Conservation (phyloP, 2,329 filamentous ascomycete genomes). For the Sporothrix brasiliensis region DNA sequence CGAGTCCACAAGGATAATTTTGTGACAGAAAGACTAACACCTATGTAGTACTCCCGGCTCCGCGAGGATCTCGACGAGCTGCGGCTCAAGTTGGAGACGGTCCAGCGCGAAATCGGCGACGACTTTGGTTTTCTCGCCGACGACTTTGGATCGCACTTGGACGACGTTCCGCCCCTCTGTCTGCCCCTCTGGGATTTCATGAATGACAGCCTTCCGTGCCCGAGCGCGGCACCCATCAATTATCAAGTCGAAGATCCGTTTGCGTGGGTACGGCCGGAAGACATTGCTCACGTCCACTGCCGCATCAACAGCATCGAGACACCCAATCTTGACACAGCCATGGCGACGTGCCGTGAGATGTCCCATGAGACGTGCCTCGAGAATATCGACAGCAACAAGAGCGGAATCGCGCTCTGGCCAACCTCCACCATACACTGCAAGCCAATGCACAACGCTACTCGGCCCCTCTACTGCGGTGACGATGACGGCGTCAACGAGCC, state of each 20-base stretch:
- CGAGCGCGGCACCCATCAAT: background rate
- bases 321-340: background rate
- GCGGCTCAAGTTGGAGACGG: background rate
- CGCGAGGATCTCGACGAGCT: background rate
- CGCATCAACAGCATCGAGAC: background rate
- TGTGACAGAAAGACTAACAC: conserved; percentile 4
- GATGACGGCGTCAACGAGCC: background rate
- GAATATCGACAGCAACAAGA: background rate
- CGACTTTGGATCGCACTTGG: background rate
- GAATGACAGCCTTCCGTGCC: background rate
- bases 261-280: background rate
- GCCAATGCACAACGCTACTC: background rate
- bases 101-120: no score
- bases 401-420: conserved; percentile 14
- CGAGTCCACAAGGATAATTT: background rate
- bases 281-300: background rate
- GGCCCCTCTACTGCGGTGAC: background rate
- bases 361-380: background rate
- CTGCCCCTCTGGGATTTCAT: background rate
- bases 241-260: conserved; percentile 8
- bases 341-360: background rate
- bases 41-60: background rate
- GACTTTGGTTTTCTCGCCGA: background rate
- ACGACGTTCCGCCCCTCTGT: background rate
- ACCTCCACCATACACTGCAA: background rate